Base-by-base conservation (phyloP, 129 eudicot genomes). In the Saussurea involucrata region DNA sequence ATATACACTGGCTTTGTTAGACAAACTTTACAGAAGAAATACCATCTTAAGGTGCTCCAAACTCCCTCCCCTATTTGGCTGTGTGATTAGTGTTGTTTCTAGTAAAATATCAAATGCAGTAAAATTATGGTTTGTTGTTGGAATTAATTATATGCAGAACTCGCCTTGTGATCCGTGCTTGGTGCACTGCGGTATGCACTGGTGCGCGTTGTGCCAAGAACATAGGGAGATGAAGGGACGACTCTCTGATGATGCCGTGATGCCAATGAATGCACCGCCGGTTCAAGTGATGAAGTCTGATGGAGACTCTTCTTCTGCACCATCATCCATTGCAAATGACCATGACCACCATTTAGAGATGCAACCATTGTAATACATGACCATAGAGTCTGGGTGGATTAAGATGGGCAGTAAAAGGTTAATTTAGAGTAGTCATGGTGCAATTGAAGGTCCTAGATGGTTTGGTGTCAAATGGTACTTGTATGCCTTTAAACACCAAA, bases 131-230 rank as follows among this genome's bases (percentile, higher is more conserved):
- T 53, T 53, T 53, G 61, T 53, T 53, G 61, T 53, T 6, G 20
- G 61, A n/a, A 49, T 12, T 13, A 46, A 0, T 34, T 6, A 22
- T 24, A 11, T 78, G 84, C 92, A 91, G 98, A 89, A 95, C 71
- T 85, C 97, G 12, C 98, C 98, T 0, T 91, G 97, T 72, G 98
- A 95, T 82, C 98, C 97, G 8, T 95, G 98, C 81, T 7, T 91
- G 89, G 97, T 91, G 81, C 93, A 95, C 79, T 95, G 98, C 89
- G 91, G 98, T 83, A 37, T 95, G 93, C 98, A 95, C 86, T 91
- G 96, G 93, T 95, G 97, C 69, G 98, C 98, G 29, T 42, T 95
- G 72, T 95, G 98, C 92, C 98, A 95, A 86, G 98, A 95, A 85
- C 98, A 95, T 85, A 77, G 98, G 85, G 98, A 95, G 86, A 86